Base-by-base conservation (phyloP, 2,329 filamentous ascomycete genomes). In the Ophiosphaerella herpotricha region DNA sequence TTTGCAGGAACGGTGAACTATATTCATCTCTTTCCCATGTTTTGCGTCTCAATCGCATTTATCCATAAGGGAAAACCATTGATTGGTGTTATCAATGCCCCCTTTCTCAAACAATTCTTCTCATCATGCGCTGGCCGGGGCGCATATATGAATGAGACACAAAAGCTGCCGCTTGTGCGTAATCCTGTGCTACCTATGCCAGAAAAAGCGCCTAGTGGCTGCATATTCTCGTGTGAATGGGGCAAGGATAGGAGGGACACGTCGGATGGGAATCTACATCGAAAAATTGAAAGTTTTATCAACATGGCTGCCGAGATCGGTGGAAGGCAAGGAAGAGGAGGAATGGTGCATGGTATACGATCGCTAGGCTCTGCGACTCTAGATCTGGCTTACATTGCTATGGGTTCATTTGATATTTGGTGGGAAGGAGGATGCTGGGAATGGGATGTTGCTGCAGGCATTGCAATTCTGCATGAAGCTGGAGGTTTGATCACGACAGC, bases 351-450 rank as follows among this genome's bases (percentile, higher is more conserved):
- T 70, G 88, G 89, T 0, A 78, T 91, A 39, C 75, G 88, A 53
- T 89, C 87, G 68, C 68, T 91, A 49, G 88, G 88, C 21, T 82
- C 86, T 64, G 88, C 88, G 7, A 89, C 88, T 1, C 67, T 91
- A 46, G 88, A 91, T 70, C 72, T 91, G 41, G 88, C 87, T 0
- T 91, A 91, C 67, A 83, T 84, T 8, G 88, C 89, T 11, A 88
- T 88, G 81, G 88, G 88, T 0, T 78, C 84, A 0, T 86, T 91
- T 58, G 88, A 91, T 71, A 89, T 91, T 9, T 91, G 88, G 88
- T 91, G 88, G 88, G 88, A 91, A 67, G 88, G 87, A 3, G 88
- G 88, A 0, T 90, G 87, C 63, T 90, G 88, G 88, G 89, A 91
- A 72, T 91, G 88, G 87, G 89, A 91, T 58, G 88, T 91, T 3